Conservation (phyloP, 2,329 filamentous ascomycete genomes). For the Arthrobotrys sphaeroides region DNA sequence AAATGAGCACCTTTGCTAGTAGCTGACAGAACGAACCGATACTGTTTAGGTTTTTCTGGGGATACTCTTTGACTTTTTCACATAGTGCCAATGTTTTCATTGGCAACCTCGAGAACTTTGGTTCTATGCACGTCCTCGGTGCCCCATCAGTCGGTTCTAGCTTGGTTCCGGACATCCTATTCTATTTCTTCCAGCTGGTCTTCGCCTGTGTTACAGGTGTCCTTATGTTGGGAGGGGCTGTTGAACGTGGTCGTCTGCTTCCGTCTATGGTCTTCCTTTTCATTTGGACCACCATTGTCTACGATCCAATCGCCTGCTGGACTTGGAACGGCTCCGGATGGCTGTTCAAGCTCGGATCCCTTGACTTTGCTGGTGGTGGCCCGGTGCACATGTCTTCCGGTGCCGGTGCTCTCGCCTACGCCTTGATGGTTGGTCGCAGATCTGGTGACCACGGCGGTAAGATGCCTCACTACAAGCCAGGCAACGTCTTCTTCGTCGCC, state of each 20-base stretch:
- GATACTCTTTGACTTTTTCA: constrained; percentile 72
- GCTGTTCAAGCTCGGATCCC: constrained; percentile 70
- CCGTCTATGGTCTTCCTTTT: constrained; percentile 54
- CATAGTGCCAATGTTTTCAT: constrained; percentile 71
- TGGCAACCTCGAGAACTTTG: constrained; percentile 71
- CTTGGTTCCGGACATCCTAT: constrained; percentile 72
- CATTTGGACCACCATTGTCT: constrained; percentile 83
- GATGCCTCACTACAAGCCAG: constrained; percentile 64
- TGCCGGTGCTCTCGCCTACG: constrained; percentile 72
- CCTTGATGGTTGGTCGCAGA: constrained; percentile 71
- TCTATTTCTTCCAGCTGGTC: constrained; percentile 73
- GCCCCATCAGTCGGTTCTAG: constrained; percentile 70
- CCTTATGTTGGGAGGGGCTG: constrained; percentile 73
- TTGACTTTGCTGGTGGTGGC: constrained; percentile 71
- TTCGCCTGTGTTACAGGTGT: constrained; percentile 71
- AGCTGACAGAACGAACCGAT: constrained; percentile 60
- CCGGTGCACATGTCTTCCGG: constrained; percentile 73
- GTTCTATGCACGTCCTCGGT: constrained; percentile 69
- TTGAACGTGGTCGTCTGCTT: constrained; percentile 63
- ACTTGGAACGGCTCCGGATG: constrained; percentile 75
- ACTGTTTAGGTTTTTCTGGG: constrained; percentile 65
- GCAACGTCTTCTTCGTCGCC: constrained; percentile 72
- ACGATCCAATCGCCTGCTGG: constrained; percentile 89
- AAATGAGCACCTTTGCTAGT: neutral
- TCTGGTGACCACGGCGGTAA: constrained; percentile 63